Conservation (phyloP, 345 rosid genomes). For the Dipteronia dyeriana region DNA sequence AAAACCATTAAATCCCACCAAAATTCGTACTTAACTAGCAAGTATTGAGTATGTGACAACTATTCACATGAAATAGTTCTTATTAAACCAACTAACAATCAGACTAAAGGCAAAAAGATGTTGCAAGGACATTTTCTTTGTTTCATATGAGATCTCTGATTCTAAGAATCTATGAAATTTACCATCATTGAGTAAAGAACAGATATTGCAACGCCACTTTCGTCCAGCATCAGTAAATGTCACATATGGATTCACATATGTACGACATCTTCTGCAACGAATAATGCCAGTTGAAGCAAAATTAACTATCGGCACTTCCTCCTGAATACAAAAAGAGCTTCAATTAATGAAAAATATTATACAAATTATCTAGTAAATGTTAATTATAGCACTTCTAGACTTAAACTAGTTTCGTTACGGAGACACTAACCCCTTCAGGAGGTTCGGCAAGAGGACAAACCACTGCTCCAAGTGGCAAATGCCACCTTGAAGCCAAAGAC, state of each 20-base stretch:
- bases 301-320: slow-evolving; percentile 90
- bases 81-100: slow-evolving; percentile 4
- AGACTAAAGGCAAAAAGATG: not conserved
- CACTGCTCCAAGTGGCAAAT: slow-evolving; percentile 96
- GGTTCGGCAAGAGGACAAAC: slow-evolving; percentile 98
- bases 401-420: slow-evolving; percentile 17
- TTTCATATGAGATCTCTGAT: slow-evolving; percentile 8
- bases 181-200: slow-evolving; percentile 94
- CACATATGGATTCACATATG: slow-evolving; percentile 94
- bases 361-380: slow-evolving; percentile 13
- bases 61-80: not conserved
- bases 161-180: slow-evolving; percentile 23
- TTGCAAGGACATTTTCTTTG: not conserved
- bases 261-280: slow-evolving; percentile 98
- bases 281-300: slow-evolving; percentile 83
- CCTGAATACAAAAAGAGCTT: slow-evolving; percentile 52
- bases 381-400: slow-evolving; percentile 6
- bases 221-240: slow-evolving; percentile 93
- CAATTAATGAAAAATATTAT: slow-evolving; percentile 21
- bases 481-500: slow-evolving; percentile 96
- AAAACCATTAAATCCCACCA: not conserved
- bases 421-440: slow-evolving; percentile 82
- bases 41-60: not conserved
- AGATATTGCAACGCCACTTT: slow-evolving; percentile 99
- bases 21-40: not conserved